Base-by-base conservation (phyloP, 2,329 filamentous ascomycete species). In the Emmonsia crescens region DNA sequence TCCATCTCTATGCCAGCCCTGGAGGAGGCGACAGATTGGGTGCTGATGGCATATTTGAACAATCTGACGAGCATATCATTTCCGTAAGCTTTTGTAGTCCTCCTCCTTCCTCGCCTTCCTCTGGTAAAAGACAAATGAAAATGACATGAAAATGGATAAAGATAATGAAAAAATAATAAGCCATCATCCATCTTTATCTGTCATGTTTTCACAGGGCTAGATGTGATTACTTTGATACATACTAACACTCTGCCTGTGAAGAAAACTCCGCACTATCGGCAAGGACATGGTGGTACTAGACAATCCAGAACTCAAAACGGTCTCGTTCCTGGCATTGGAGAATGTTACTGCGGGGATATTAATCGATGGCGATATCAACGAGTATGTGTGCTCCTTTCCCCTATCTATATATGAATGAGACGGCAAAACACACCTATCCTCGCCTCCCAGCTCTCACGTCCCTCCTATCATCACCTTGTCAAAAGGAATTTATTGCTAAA, bases 1-100 rank as follows among this genome's bases (percentile, higher is more conserved):
- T 57, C 54, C 29, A 57, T 57, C 54, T 57, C 54, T 4, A 57
- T 57, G 54, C 54, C 54, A 5, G 54, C 42, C 16, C 36, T 57
- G n/a, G 54, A 57, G 54, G 33, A 57, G 33, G 33, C 2, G 54
- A 33, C 33, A 33, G 36, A n/a, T 42, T 57, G 54, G 54, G 14
- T 57, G 24, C n/a, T 57, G 54, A 29, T 57, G 5, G 54, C 5
- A 21, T 57, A 57, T 57, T 29, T 57, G 54, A 16, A 42, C 1
- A 10, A 57, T 10, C 54, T 57, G 54, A 57, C n/a, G 54, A 42
- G 10, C 16, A 24, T 27, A 16, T 42, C 33, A 38, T 57, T 57
- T 10, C 54, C 54, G 54, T 57, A 57, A 21, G 54, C 14, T 56
- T 29, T 27, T 27, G 29, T 9, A 8, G 16, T n/a, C 27, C 5